A percentile compares a stretch with the other conserved stretches of the same genome.
These are phyloP conservation scores for Fusarium continuum DNA, from an alignment of 2,329 filamentous ascomycete species.

Conservation along the genomic window DNA sequence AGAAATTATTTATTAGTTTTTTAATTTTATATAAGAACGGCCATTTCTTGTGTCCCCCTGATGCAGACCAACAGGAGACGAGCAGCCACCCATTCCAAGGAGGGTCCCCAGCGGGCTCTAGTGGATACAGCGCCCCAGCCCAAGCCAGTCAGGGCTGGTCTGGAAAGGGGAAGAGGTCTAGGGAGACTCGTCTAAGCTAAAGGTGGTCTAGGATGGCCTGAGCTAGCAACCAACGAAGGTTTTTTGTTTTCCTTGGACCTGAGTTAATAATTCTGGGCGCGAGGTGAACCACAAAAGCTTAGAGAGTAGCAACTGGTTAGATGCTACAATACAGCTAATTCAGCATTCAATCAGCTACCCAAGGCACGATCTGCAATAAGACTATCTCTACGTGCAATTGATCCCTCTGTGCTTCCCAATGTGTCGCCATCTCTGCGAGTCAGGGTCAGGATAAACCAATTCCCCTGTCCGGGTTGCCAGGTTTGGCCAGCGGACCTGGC, in stretches of 20 bases:
- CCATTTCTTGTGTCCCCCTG: too few species aligned
- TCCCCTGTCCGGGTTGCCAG: constrained; percentile 15
- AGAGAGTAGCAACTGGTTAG: too few species aligned
- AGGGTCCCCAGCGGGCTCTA: constrained; percentile 20
- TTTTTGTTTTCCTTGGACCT: constrained; percentile 27
- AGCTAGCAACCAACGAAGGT: constrained; percentile 5
- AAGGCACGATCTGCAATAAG: constrained; percentile 3
- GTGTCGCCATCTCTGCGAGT: background rate
- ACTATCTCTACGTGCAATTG: background rate
- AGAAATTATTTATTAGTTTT: too few species aligned
- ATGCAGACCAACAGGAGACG: constrained; percentile 37
- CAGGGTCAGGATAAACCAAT: constrained; percentile 11
- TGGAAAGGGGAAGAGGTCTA: constrained; percentile 31
- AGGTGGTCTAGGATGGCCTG: constrained; percentile 1
- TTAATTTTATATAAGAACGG: too few species aligned
- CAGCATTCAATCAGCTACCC: background rate
- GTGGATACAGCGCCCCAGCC: background rate
- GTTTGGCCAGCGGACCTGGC: constrained; percentile 21
- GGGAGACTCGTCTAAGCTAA: constrained; percentile 13
- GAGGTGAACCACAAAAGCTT: constrained; percentile 8
- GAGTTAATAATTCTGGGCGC: background rate
- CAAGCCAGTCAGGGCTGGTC: constrained; percentile 14
- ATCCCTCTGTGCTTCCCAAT: constrained; percentile 1
- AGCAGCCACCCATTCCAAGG: constrained; percentile 27
- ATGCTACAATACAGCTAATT: background rate